Conservation (phyloP, 495 filamentous ascomycete species). For the Penicillium bialowiezense region DNA sequence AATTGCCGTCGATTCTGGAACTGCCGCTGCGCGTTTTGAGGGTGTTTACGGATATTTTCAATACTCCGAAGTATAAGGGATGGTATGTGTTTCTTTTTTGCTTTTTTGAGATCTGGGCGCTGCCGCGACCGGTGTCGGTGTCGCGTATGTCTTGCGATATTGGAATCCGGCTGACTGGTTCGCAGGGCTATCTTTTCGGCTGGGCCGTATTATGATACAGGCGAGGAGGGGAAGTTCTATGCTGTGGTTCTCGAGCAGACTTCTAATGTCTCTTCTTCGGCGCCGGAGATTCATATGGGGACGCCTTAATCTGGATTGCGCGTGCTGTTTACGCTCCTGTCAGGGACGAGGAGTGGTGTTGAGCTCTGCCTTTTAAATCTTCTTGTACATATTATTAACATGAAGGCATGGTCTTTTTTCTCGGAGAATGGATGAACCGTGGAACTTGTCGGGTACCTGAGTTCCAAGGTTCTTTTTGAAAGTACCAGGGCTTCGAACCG, state of each 20-base stretch:
- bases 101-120: too few species aligned
- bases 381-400: conserved; percentile 1
- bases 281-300: conserved; percentile 9
- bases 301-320: conserved; percentile 6
- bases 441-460: too few species aligned
- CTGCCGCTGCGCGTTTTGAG: conserved; percentile 37
- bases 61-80: conserved; percentile 44
- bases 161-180: conserved; percentile 10
- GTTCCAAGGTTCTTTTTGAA: too few species aligned
- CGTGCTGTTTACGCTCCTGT: too few species aligned
- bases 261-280: not conserved
- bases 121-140: too few species aligned
- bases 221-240: conserved; percentile 42
- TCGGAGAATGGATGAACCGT: too few species aligned
- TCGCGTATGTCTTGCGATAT: not conserved
- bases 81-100: conserved; percentile 33
- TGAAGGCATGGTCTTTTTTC: too few species aligned
- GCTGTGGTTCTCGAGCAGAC: conserved; percentile 41
- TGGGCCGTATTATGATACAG: conserved; percentile 40
- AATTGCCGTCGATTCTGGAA: conserved; percentile 38
- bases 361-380: not conserved
- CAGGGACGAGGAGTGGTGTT: not conserved
- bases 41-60: conserved; percentile 46
- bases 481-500: too few species aligned
- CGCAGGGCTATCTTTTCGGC: conserved; percentile 38